Evolutionary conservation across 306 rosid species (phyloP), one percentile per base, ranked within the genome.

Genomic region (Citrullus colocynthis): DNA sequence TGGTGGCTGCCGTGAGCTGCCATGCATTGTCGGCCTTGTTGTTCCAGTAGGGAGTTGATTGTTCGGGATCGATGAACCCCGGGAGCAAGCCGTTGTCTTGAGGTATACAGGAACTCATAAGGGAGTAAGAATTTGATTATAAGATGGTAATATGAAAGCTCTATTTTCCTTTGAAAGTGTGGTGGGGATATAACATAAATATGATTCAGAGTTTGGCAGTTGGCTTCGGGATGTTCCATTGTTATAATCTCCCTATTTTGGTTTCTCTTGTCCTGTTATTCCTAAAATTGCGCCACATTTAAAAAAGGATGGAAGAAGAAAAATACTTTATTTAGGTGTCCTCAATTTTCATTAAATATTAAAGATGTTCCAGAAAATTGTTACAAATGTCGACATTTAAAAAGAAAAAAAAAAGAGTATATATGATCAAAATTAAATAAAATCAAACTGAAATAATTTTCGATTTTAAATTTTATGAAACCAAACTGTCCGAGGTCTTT

Each of bases 11-110:
- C 1, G 84, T 87, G 4, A 90, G 90, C 67, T 88, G 92, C 96
- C 96, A 90, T 17, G 84, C 89, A 44, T 87, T 88, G 88, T 90
- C 97, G 14, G 84, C 97, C 82, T 88, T 90, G 90, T 86, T 87
- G 72, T 81, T 64, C 93, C 97, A 92, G 28, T 4, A 6, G 4
- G 88, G 90, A 2, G 85, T 81, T 51, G 83, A 48, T 4, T 81
- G 74, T 11, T 37, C 69, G 14, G 86, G 20, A 12, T n/a, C 28
- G 6, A 14, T 7, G 13, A 37, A 37, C n/a, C 15, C 58, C 15
- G 12, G 21, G 21, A 15, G 69, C 55, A 12, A 17, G 63, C 52
- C 9, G 15, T 2, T 1, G 42, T 39, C 37, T 36, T 30, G 77
- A 28, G 32, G 10, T 2, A 1, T 3, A 36, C 78, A 54, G 30